phyloP scores from a whole-genome alignment of 1,284 basidiomycete species.

The Tilletia setariae region DNA sequence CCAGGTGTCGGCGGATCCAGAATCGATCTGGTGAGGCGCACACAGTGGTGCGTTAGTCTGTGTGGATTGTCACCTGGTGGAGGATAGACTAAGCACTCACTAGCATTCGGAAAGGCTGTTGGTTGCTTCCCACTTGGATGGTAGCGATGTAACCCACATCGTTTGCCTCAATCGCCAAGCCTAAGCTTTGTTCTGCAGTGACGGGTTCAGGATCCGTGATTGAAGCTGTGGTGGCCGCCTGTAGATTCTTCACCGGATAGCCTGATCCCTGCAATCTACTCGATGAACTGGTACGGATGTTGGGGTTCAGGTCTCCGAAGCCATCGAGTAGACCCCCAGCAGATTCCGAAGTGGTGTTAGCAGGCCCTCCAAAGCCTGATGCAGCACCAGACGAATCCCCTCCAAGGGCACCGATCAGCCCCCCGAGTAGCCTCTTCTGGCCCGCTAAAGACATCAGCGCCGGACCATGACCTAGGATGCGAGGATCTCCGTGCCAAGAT shows the following conservation, averaged over 20 bases:
- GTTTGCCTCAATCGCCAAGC: constrained; percentile 68
- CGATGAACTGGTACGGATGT: background rate
- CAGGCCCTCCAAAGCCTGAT: background rate
- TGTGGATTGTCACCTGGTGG: background rate
- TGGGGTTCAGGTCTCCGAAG: background rate
- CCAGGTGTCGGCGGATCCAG: constrained; percentile 82
- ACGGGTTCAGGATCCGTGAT: constrained; percentile 63
- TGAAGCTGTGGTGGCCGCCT: constrained; percentile 56
- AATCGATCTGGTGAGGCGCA: constrained; percentile 60
- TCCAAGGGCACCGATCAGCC: constrained; percentile 4
- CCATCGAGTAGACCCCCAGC: background rate
- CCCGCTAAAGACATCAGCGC: background rate
- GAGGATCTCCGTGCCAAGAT: background rate
- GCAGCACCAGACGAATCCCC: background rate
- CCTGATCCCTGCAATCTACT: background rate
- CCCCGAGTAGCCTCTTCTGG: background rate
- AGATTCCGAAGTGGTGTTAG: background rate
- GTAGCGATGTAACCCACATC: constrained; percentile 68
- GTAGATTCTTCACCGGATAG: constrained; percentile 38
- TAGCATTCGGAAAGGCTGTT: constrained; percentile 68
- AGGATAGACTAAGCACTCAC: background rate
- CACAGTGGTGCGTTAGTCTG: background rate
- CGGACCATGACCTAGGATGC: background rate
- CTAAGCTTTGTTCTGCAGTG: constrained; percentile 64
- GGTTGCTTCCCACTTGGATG: constrained; percentile 74